Evolutionary conservation across 805 yeast genomes (phyloP).

Genomic region (Candida awuae): DNA sequence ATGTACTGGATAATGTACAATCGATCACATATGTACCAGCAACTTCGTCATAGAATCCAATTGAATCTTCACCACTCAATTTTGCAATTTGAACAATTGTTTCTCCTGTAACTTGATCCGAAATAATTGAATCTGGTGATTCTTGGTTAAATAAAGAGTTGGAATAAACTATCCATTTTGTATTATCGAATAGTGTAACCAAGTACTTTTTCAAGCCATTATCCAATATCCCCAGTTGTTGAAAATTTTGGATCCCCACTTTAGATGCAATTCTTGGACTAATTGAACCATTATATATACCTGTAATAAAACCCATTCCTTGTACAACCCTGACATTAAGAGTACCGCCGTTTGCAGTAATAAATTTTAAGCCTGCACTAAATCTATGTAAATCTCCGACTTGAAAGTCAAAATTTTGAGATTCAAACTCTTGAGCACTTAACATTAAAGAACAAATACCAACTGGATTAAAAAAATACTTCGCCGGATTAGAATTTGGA

Average conservation of each 20-base stretch:
- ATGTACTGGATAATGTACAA: constrained; percentile 35
- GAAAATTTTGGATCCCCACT: constrained; percentile 54
- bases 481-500: constrained; percentile 33
- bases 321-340: constrained; percentile 52
- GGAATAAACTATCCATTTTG: constrained; percentile 59
- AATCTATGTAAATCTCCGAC: constrained; percentile 29
- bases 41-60: constrained; percentile 44
- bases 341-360: constrained; percentile 26
- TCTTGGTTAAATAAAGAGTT: constrained; percentile 13
- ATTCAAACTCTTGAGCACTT: constrained; percentile 36
- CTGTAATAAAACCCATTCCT: constrained; percentile 78
- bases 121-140: constrained; percentile 28
- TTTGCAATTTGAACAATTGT: constrained; percentile 45
- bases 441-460: constrained; percentile 55
- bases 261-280: constrained; percentile 49
- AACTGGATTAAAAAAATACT: constrained; percentile 60
- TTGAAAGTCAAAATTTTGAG: constrained; percentile 14
- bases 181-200: constrained; percentile 45
- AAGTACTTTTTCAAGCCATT: constrained; percentile 45
- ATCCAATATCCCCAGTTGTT: constrained; percentile 30
- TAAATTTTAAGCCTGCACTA: constrained; percentile 29
- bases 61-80: constrained; percentile 29
- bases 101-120: constrained; percentile 31
- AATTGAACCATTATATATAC: constrained; percentile 41
- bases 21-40: constrained; percentile 61